Evolutionary conservation across 345 rosid species (phyloP), one percentile per base, ranked within the genome.

Genomic region (Barbarea vulgaris): DNA sequence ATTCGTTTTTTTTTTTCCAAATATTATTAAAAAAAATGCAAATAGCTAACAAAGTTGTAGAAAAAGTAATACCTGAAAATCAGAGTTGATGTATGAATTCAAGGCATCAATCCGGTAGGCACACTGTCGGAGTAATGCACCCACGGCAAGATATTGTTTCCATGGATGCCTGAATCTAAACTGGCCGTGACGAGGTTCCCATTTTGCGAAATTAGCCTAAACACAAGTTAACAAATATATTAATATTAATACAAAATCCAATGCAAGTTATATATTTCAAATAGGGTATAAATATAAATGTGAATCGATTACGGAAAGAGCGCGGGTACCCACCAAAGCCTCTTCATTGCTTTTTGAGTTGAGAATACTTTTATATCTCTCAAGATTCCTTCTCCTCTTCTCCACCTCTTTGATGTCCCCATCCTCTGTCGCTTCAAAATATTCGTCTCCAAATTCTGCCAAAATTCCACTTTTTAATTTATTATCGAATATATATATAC

Each of bases 181-280:
- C 41, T 82, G 83, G 3, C 97, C 93, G 48, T 95, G 97, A 85
- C 94, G 87, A 6, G 97, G 99, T 80, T 95, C 99, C 99, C 99
- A 95, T 84, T 80, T 89, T 5, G 97, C 97, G 65, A 92, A 91
- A 80, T 83, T 86, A 54, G 83, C 88, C 98, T 94, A 61, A 58
- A 9, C 14, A 39, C 46, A 59, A 5, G 3, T 19, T 0, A 56
- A 56, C 46, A 64, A 64, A 58, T 15, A 67, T 50, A 56, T 36
- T 56, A 64, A 58, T 15, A 67, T 50, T 13, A 33, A 27, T 57
- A 42, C 47, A 39, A n/a, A 58, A 5, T 67, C 15, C 37, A 48
- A 25, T 72, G 2, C 28, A 53, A 17, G 18, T 68, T 62, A 64
- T 17, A 31, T 47, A 64, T 17, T 41, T 47, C 44, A 52, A 52